Evolutionary conservation across 179 eudicot genomes (phyloP).

Genomic region (Silene noctiflora): DNA sequence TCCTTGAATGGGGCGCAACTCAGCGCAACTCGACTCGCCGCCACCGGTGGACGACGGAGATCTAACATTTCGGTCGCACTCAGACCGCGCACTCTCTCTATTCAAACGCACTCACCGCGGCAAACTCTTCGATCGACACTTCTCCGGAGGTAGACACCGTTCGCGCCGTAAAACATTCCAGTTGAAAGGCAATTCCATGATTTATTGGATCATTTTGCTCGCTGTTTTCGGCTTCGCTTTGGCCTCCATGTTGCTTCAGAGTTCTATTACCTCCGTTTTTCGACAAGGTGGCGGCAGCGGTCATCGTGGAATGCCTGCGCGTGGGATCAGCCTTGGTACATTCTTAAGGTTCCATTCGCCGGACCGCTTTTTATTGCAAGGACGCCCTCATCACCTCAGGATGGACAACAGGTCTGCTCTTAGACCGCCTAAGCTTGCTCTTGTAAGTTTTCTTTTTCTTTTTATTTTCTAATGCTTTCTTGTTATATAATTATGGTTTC

Average conservation of each 20-base stretch:
- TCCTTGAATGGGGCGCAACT: constrained; percentile 43
- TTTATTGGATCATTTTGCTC: constrained; percentile 49
- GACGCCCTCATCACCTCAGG: constrained; percentile 47
- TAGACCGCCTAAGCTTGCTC: constrained; percentile 62
- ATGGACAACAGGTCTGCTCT: constrained; percentile 47
- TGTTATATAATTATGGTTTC: no score
- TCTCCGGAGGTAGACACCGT: constrained; percentile 39
- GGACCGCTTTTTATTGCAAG: constrained; percentile 27
- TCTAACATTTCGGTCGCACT: constrained; percentile 46
- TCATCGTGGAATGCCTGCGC: constrained; percentile 27
- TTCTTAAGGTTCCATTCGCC: constrained; percentile 54
- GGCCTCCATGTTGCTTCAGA: constrained; percentile 78
- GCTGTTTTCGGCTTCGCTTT: constrained; percentile 61
- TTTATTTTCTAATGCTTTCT: neutral
- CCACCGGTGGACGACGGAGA: constrained; percentile 23
- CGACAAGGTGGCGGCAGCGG: constrained; percentile 37
- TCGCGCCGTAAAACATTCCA: constrained; percentile 38
- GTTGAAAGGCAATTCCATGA: constrained; percentile 47
- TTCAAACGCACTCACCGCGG: constrained; percentile 51
- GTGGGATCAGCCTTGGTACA: constrained; percentile 53
- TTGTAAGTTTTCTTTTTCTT: constrained; percentile 46
- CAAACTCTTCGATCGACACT: constrained; percentile 44
- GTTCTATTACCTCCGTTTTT: constrained; percentile 59
- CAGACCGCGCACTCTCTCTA: constrained; percentile 36
- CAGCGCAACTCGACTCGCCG: constrained; percentile 25